Evolutionary conservation across 2,329 filamentous ascomycete genomes (phyloP).

Genomic region (Apiospora koreana): DNA sequence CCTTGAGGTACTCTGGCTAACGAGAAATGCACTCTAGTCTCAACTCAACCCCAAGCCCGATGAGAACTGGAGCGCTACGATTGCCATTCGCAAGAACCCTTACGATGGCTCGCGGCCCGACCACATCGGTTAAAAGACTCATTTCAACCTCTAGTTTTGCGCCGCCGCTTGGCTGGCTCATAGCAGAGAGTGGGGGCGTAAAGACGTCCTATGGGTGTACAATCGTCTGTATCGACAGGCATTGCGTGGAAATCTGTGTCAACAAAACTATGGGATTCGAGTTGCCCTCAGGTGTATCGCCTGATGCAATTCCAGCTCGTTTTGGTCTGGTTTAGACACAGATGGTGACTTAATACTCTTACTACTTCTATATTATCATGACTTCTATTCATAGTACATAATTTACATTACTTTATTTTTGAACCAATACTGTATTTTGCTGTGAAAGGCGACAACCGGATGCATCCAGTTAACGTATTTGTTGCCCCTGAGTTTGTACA

Average conservation of each 20-base stretch:
- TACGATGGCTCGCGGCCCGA: not conserved
- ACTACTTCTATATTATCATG: not conserved
- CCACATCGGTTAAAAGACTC: not conserved
- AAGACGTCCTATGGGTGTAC: not conserved
- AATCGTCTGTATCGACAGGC: not conserved
- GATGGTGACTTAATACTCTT: not conserved
- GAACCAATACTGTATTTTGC: not conserved
- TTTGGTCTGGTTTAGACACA: not conserved
- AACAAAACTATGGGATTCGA: not conserved
- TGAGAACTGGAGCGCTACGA: not conserved
- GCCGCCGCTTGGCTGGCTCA: not conserved
- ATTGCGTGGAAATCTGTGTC: no score
- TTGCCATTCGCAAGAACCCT: slow-evolving; percentile 2
- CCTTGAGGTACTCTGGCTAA: not conserved
- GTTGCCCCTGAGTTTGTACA: no score
- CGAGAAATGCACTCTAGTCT: not conserved
- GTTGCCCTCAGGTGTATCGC: not conserved
- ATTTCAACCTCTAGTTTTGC: not conserved
- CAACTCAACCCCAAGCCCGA: not conserved
- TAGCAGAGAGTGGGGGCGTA: not conserved
- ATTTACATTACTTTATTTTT: not conserved
- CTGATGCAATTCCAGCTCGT: not conserved
- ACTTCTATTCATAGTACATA: not conserved
- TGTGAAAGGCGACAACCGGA: no score
- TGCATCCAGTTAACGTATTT: not conserved